Conservation (phyloP, 257 asterid species). For the Rhazya stricta region DNA sequence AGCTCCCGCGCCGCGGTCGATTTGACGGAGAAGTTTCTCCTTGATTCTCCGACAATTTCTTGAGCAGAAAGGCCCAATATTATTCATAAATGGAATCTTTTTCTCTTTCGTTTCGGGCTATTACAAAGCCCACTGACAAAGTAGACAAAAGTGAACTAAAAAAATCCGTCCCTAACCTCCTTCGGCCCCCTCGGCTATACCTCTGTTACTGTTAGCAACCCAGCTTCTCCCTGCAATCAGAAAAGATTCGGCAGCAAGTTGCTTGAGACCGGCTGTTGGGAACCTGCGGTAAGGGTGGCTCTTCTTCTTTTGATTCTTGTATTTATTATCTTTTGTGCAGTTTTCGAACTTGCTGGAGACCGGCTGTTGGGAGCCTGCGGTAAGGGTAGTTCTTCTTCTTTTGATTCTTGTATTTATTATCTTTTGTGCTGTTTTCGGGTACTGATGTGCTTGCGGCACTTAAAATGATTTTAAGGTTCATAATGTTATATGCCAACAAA, state of each 20-base stretch:
- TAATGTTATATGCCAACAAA: background rate
- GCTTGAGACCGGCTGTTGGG: background rate
- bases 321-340: background rate
- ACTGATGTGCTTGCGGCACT: background rate
- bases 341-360: too few relatives aligned
- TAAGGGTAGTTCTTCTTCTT: background rate
- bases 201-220: background rate
- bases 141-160: background rate
- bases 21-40: background rate
- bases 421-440: background rate
- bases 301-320: background rate
- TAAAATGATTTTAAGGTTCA: background rate
- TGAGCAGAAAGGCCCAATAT: background rate
- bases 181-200: background rate
- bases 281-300: background rate
- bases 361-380: background rate
- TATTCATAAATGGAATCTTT: too few relatives aligned
- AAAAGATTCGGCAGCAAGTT: background rate
- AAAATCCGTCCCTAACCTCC: background rate
- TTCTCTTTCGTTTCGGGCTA: too few relatives aligned
- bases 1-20: background rate
- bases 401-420: background rate
- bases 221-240: background rate
- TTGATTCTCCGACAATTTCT: background rate
- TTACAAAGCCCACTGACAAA: background rate